These are phyloP conservation scores for Suillus sp. DNA, from an alignment of 768 basidiomycete species.

Conservation along the genomic window DNA sequence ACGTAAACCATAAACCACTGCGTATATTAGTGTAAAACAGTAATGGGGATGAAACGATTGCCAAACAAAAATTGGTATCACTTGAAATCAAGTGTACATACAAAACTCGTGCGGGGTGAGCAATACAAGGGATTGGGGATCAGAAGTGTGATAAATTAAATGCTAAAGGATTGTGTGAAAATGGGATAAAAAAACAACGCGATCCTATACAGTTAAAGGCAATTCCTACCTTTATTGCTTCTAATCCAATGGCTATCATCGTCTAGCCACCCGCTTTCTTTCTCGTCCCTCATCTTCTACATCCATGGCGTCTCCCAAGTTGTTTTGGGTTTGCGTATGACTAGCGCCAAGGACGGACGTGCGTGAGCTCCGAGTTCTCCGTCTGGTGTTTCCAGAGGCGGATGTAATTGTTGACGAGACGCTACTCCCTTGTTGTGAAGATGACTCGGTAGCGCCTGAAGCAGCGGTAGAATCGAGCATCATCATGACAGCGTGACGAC, in stretches of 20 bases:
- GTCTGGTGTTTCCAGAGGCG: conserved; percentile 39
- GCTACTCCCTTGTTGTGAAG: conserved; percentile 38
- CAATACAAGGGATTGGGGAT: conserved; percentile 1
- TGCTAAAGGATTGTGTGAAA: background rate
- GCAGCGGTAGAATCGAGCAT: conserved; percentile 60
- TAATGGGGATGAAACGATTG: conserved; percentile 1
- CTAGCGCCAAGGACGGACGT: conserved; percentile 33
- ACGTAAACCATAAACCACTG: conserved; percentile 7
- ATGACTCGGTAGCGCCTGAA: conserved; percentile 39
- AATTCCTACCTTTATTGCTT: conserved; percentile 1
- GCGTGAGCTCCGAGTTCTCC: conserved; percentile 59
- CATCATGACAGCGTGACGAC: conserved; percentile 80
- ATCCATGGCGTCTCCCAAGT: conserved; percentile 61
- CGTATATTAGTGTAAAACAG: conserved; percentile 9
- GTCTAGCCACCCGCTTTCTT: conserved; percentile 70
- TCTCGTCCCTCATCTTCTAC: conserved; percentile 78
- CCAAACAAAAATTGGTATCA: conserved; percentile 10
- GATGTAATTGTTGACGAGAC: conserved; percentile 25
- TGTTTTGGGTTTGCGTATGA: conserved; percentile 42
- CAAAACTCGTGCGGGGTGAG: background rate
- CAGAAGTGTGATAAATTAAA: conserved; percentile 7
- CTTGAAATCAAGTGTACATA: conserved; percentile 11
- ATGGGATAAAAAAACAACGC: background rate
- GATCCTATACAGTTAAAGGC: conserved; percentile 13
- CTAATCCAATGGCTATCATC: conserved; percentile 38